A percentile compares a stretch with the other conserved stretches of the same genome.
phyloP scores from a whole-genome alignment of 2,329 filamentous ascomycete species.

The Penicillium hordei region DNA sequence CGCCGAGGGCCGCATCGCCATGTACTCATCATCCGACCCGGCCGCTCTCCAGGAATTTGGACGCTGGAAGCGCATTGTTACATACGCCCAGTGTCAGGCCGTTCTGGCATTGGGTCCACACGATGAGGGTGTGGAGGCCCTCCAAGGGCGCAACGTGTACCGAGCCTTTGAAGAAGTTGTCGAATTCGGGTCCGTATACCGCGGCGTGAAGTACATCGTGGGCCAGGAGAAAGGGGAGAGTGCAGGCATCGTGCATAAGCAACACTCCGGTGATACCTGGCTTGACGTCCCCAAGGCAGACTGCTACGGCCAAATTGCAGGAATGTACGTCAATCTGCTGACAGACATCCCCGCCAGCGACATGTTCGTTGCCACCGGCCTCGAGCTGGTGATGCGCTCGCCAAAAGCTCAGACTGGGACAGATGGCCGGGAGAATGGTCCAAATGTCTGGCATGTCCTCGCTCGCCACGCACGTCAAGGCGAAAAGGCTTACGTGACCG shows the following conservation, averaged over 20 bases:
- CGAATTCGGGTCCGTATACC: background rate
- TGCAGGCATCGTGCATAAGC: background rate
- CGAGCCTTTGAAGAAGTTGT: background rate
- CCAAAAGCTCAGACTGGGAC: background rate
- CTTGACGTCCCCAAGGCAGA: background rate
- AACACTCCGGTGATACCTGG: background rate
- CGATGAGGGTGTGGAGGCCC: background rate
- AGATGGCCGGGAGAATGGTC: background rate
- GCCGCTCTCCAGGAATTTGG: background rate
- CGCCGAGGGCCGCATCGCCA: background rate
- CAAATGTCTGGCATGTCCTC: background rate
- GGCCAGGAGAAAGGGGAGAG: background rate
- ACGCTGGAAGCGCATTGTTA: background rate
- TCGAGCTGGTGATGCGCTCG: background rate
- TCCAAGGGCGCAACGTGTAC: background rate
- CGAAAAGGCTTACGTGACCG: background rate
- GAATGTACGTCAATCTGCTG: background rate
- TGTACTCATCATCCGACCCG: background rate
- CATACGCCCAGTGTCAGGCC: background rate
- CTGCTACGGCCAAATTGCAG: background rate
- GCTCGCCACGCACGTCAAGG: background rate
- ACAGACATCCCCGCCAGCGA: background rate
- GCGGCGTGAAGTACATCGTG: background rate
- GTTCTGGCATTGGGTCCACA: no score
- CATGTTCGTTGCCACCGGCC: background rate